Percentiles rank a stretch among this genome's conserved stretches.
Evolutionary conservation across 495 filamentous ascomycete species (phyloP).

Genomic region (Tuber borchii): DNA sequence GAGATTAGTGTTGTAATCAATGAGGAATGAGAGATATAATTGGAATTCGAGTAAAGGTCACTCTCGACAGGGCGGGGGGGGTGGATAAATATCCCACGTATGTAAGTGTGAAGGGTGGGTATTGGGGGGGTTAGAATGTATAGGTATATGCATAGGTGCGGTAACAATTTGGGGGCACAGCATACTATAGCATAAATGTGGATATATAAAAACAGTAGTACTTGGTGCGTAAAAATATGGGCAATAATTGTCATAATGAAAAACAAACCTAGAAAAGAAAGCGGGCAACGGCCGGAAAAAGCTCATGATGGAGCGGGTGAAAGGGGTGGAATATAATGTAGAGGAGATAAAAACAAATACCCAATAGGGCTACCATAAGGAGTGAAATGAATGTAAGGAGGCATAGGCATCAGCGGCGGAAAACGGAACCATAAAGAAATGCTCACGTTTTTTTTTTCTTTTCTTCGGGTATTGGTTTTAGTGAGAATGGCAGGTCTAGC

Average conservation of each 20-base stretch:
- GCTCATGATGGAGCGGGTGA: neutral
- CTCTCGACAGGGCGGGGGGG: conserved; percentile 34
- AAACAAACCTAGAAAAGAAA: neutral
- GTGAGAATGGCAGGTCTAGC: neutral
- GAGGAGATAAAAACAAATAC: neutral
- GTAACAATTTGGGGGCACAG: conserved; percentile 5
- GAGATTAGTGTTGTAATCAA: conserved; percentile 41
- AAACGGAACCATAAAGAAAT: neutral
- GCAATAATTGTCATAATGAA: neutral
- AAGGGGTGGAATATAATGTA: neutral
- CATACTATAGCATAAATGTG: neutral
- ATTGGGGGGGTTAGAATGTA: neutral
- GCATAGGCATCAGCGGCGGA: neutral
- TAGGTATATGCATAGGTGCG: neutral
- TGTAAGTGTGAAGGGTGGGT: neutral
- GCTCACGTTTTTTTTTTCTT: neutral
- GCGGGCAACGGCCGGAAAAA: neutral
- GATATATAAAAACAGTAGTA: neutral
- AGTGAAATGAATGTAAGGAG: conserved; percentile 1
- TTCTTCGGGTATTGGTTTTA: neutral
- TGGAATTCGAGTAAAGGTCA: conserved; percentile 39
- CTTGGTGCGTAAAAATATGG: neutral
- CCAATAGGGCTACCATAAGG: neutral
- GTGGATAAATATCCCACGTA: conserved; percentile 6
- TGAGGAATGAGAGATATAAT: conserved; percentile 39